Evolutionary conservation across 371 early-diverging fungal species (phyloP).

Genomic region (Cokeromyces recurvatus): DNA sequence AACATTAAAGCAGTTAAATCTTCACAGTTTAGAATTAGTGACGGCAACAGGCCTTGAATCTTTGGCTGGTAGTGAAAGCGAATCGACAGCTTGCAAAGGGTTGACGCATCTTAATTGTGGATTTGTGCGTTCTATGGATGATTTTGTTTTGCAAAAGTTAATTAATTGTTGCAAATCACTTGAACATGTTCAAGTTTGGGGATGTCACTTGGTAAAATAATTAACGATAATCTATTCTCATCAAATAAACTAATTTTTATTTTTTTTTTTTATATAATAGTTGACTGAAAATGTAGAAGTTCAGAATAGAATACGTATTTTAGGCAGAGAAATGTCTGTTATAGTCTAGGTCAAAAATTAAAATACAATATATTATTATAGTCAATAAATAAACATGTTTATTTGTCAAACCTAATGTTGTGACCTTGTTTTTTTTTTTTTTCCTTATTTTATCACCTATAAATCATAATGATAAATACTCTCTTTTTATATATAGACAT

Average conservation of each 20-base stretch:
- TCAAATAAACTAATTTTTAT: conserved; percentile 15
- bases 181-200: conserved; percentile 59
- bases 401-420: no score
- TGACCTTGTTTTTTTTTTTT: no score
- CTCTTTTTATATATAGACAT: no score
- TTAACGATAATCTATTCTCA: background rate
- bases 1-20: conserved; percentile 46
- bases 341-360: no score
- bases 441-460: no score
- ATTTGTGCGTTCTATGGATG: conserved; percentile 72
- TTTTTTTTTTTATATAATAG: no score
- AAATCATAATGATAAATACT: no score
- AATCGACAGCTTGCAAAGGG: conserved; percentile 23
- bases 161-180: conserved; percentile 43
- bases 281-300: background rate
- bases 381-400: no score
- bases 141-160: conserved; percentile 56
- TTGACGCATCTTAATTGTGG: conserved; percentile 61
- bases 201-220: conserved; percentile 51
- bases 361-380: no score
- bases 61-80: conserved; percentile 27
- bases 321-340: background rate
- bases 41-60: conserved; percentile 50
- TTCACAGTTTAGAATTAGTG: conserved; percentile 76
- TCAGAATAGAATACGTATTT: background rate